A percentile compares a stretch with the other conserved stretches of the same genome.
Evolutionary conservation across 352 stramenopile genomes (phyloP).

Genomic region (Phytophthora hybrid): DNA sequence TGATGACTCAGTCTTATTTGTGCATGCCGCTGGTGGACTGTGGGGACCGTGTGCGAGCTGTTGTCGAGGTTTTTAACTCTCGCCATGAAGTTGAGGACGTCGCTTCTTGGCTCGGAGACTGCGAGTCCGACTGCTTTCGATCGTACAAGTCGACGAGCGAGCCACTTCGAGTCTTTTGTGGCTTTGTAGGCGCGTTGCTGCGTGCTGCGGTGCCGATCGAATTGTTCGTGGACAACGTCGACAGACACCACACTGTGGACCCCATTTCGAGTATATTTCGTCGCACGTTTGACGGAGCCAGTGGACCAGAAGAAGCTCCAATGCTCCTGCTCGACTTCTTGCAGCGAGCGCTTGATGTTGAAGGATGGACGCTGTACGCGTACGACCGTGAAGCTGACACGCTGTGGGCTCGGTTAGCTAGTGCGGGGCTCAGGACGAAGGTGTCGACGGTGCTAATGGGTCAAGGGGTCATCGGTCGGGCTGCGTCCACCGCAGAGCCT

Average conservation of each 20-base stretch:
- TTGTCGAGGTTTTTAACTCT: constrained; percentile 80
- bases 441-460: constrained; percentile 57
- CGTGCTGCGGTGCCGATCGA: constrained; percentile 53
- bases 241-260: neutral
- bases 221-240: constrained; percentile 25
- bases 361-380: constrained; percentile 69
- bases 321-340: constrained; percentile 55
- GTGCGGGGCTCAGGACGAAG: constrained; percentile 28
- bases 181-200: constrained; percentile 68
- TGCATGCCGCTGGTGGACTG: constrained; percentile 76
- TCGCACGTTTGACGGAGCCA: neutral
- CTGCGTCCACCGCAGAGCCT: constrained; percentile 43
- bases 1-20: constrained; percentile 58
- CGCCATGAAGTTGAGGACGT: constrained; percentile 53
- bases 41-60: constrained; percentile 54
- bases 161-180: constrained; percentile 68
- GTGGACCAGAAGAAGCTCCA: constrained; percentile 4
- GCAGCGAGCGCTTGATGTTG: constrained; percentile 55
- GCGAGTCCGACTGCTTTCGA: constrained; percentile 25
- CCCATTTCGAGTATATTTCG: constrained; percentile 12
- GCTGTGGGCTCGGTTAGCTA: constrained; percentile 57
- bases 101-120: constrained; percentile 52
- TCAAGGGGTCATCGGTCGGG: constrained; percentile 63
- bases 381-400: constrained; percentile 60
- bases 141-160: constrained; percentile 32